Conservation (phyloP, 2,329 filamentous ascomycete species). For the Alternaria postmessia region DNA sequence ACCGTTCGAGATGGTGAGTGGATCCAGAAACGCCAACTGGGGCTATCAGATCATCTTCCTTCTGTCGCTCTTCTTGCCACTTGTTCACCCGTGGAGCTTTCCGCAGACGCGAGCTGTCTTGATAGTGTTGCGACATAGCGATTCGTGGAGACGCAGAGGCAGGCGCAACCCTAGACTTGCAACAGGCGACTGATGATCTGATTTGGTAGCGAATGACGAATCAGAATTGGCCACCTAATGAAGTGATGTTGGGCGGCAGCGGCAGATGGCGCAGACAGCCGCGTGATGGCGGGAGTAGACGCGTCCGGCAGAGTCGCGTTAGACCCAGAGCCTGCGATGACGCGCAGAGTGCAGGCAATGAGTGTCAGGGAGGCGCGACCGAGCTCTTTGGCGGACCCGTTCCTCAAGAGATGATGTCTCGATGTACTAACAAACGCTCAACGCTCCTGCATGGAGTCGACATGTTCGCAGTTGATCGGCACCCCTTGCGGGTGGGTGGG, state of each 20-base stretch:
- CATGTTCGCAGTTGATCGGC: slow-evolving; percentile 4
- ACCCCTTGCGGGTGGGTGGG: neutral
- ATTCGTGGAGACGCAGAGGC: neutral
- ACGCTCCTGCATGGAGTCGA: neutral
- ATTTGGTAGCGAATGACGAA: neutral
- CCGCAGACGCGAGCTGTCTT: neutral
- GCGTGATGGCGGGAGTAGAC: neutral
- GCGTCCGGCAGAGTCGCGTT: neutral
- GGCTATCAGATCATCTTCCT: slow-evolving; percentile 20
- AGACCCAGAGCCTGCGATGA: neutral
- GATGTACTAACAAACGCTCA: neutral
- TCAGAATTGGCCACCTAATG: neutral
- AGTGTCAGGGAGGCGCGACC: neutral
- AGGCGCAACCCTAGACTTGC: neutral
- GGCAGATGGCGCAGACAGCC: neutral
- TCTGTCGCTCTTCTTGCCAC: slow-evolving; percentile 8
- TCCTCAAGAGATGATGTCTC: too few species aligned
- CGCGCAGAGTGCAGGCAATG: neutral
- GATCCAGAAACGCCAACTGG: slow-evolving; percentile 12
- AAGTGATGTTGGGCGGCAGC: neutral
- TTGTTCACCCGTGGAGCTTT: neutral
- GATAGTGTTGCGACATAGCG: slow-evolving; percentile 1
- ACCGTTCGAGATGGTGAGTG: slow-evolving; percentile 14
- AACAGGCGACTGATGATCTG: neutral
- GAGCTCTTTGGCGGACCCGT: neutral